A percentile compares a stretch with the other conserved stretches of the same genome.
Conservation (phyloP, 768 basidiomycete genomes). For the Collybiopsis luxurians region DNA sequence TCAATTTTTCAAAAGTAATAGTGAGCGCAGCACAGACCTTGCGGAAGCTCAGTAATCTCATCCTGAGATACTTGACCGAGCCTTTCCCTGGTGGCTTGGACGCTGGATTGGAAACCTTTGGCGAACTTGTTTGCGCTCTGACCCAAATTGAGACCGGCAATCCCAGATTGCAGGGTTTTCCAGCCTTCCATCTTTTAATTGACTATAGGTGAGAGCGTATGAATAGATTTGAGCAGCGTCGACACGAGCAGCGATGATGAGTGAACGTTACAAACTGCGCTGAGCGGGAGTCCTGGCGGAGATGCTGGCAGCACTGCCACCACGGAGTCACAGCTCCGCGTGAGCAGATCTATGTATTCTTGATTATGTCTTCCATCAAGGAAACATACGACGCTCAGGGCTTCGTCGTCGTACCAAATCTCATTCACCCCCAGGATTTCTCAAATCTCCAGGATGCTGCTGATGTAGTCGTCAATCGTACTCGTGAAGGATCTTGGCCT, state of each 20-base stretch:
- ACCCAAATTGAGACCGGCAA: slow-evolving; percentile 65
- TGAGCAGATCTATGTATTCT: not conserved
- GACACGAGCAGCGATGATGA: too few species aligned
- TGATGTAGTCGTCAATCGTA: slow-evolving; percentile 45
- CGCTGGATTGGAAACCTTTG: slow-evolving; percentile 77
- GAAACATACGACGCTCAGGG: slow-evolving; percentile 58
- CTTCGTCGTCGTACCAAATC: slow-evolving; percentile 59
- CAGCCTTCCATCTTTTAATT: slow-evolving; percentile 51
- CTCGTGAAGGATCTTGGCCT: slow-evolving; percentile 61
- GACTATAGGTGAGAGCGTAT: too few species aligned
- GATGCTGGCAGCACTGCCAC: too few species aligned
- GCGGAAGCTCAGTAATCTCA: slow-evolving; percentile 93
- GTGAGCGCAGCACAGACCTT: slow-evolving; percentile 44
- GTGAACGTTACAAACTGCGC: not conserved
- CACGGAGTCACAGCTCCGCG: too few species aligned
- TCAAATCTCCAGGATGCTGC: slow-evolving; percentile 46
- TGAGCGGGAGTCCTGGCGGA: too few species aligned
- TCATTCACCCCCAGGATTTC: slow-evolving; percentile 42
- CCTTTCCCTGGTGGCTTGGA: slow-evolving; percentile 85
- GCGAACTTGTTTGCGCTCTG: slow-evolving; percentile 74
- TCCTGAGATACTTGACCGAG: slow-evolving; percentile 87
- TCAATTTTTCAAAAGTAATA: not conserved
- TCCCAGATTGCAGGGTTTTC: slow-evolving; percentile 63
- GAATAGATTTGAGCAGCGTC: too few species aligned
- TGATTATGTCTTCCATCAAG: slow-evolving; percentile 31